Base-by-base conservation (phyloP, 257 asterid species). In the Lithospermum erythrorhizon region DNA sequence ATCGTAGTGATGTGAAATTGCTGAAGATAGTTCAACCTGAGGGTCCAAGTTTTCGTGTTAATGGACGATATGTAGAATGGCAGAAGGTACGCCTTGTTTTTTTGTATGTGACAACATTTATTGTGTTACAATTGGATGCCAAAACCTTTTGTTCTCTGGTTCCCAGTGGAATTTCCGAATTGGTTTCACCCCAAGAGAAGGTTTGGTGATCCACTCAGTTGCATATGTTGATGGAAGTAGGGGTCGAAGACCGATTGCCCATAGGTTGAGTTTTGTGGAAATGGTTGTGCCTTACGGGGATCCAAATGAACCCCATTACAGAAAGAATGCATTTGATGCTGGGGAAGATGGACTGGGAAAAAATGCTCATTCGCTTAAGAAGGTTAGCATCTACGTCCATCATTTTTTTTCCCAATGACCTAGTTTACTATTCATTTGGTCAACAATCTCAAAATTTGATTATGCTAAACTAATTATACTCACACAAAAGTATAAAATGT, bases 221-320 rank as follows among this genome's bases (percentile, higher is more conserved):
- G 98, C 97, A 70, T 91, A 91, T 72, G 79, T 84, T 71, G 98
- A 91, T 77, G 98, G 97, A 54, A 82, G 97, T 66, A 81, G 97
- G 54, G 98, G 98, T 45, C 80, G 97, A 76, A 84, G 98, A 69
- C 95, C 94, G 49, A 83, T 89, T 61, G 98, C 98, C 21, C 98
- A 86, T 74, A 76, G 97, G 82, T 77, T 91, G 80, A 87, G 98
- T 74, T 91, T 91, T 76, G 98, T 83, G 76, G 98, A 91, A 79
- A 87, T 91, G 98, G 98, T 91, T 75, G 98, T 91, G 58, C 98
- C 98, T 49, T 90, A 90, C 70, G 98, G 98, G 23, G 98, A 91
- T 77, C 98, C 98, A 32, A 91, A 91, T 76, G 96, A 88, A 22
- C 97, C 98, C 61, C 98, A 91, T 69, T 88, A 91, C 78, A 76